phyloP scores from a whole-genome alignment of 2,329 filamentous ascomycete genomes.

The Akanthomyces dipterigenus region DNA sequence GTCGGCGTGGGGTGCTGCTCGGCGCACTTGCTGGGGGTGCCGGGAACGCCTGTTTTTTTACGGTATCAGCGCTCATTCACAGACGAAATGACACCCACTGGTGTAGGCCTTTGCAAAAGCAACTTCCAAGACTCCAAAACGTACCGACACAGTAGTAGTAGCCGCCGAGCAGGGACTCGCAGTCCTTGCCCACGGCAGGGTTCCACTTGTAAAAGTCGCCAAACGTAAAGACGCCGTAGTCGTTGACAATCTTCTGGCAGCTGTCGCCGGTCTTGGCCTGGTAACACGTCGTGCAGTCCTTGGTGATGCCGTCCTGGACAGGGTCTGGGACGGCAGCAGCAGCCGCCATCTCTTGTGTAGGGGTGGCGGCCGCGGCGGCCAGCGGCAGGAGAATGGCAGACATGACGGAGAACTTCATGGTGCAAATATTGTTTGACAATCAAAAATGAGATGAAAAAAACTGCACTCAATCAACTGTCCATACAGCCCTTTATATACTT shows the following conservation, averaged over 20 bases:
- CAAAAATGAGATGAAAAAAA: neutral
- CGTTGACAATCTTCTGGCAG: slow-evolving; percentile 6
- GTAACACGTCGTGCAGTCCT: slow-evolving; percentile 11
- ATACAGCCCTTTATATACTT: neutral
- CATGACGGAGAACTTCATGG: neutral
- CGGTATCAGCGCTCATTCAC: neutral
- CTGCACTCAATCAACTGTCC: too few relatives aligned
- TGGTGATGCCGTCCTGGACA: slow-evolving; percentile 2
- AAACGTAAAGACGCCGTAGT: neutral
- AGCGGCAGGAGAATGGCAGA: neutral
- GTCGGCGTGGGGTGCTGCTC: neutral
- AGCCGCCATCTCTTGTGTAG: neutral
- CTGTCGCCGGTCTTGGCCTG: slow-evolving; percentile 8
- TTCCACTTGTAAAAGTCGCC: slow-evolving; percentile 5
- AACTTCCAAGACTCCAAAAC: neutral
- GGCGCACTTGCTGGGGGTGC: neutral
- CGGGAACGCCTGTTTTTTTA: neutral
- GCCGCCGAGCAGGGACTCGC: slow-evolving; percentile 2
- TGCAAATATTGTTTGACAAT: neutral
- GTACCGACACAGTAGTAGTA: slow-evolving; percentile 6
- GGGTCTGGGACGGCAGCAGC: neutral
- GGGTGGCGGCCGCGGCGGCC: neutral
- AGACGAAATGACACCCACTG: too few relatives aligned
- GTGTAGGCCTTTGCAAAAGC: neutral
- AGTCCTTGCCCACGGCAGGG: slow-evolving; percentile 3